A percentile compares a stretch with the other conserved stretches of the same genome.
Evolutionary conservation across 2,329 filamentous ascomycete species (phyloP).

Genomic region (Arthrobotrys entomopaga): DNA sequence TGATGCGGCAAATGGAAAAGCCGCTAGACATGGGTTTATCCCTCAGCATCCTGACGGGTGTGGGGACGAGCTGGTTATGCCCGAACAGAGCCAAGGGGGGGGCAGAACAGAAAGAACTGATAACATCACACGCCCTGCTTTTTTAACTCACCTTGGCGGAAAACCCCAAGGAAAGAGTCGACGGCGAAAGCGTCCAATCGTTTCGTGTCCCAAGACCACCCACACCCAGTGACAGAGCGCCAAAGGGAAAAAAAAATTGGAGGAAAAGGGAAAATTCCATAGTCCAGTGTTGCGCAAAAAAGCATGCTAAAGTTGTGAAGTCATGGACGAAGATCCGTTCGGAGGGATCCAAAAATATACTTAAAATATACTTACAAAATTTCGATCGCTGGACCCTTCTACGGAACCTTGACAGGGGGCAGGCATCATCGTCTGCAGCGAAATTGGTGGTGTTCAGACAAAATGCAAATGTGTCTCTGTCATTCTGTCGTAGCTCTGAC

Average conservation of each 20-base stretch:
- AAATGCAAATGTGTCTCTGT: too few relatives aligned
- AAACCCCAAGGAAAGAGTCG: background rate
- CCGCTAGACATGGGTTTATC: slow-evolving; percentile 53
- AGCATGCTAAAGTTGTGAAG: slow-evolving; percentile 21
- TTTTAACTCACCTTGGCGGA: background rate
- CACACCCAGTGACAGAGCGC: too few relatives aligned
- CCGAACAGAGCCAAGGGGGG: background rate
- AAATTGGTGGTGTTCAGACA: slow-evolving; percentile 11
- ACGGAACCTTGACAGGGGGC: background rate
- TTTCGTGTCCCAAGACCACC: background rate
- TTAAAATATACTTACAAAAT: background rate
- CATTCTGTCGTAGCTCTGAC: too few relatives aligned
- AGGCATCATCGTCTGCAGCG: slow-evolving; percentile 3
- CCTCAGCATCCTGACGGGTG: slow-evolving; percentile 27
- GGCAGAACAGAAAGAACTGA: slow-evolving; percentile 16
- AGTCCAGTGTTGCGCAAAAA: too few relatives aligned
- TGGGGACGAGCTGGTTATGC: slow-evolving; percentile 30
- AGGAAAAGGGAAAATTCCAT: too few relatives aligned
- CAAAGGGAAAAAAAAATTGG: too few relatives aligned
- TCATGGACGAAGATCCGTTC: slow-evolving; percentile 33
- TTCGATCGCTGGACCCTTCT: slow-evolving; percentile 23
- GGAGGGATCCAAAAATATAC: slow-evolving; percentile 5
- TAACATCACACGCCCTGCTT: background rate
- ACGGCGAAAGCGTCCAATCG: background rate
- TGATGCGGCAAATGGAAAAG: slow-evolving; percentile 55